Percentiles rank a stretch among this genome's conserved stretches.
These are phyloP conservation scores for Metschnikowia lochheadii DNA, from an alignment of 805 yeast species.

Conservation along the genomic window DNA sequence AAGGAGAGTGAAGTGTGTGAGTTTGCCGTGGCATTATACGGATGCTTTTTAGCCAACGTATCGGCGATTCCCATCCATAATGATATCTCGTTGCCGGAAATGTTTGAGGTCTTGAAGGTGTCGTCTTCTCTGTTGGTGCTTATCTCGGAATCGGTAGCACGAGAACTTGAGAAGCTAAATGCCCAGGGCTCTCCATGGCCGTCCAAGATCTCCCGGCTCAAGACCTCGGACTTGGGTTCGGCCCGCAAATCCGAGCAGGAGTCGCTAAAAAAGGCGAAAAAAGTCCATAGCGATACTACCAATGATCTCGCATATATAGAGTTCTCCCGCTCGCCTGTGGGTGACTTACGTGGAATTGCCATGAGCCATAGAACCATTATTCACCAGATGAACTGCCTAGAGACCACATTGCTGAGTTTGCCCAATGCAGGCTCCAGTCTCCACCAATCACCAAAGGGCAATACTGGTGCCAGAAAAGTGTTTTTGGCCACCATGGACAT, in stretches of 20 bases:
- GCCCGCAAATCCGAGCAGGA: constrained; percentile 39
- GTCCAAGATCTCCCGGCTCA: constrained; percentile 67
- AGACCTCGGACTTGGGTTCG: constrained; percentile 82
- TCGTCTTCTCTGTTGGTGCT: constrained; percentile 77
- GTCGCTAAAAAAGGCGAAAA: constrained; percentile 13
- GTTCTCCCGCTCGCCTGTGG: constrained; percentile 83
- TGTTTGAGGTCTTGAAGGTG: constrained; percentile 62
- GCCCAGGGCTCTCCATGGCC: constrained; percentile 63
- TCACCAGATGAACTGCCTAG: constrained; percentile 80
- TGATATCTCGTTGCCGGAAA: constrained; percentile 63
- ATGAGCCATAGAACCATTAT: constrained; percentile 83
- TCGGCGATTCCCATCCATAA: constrained; percentile 92
- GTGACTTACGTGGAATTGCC: constrained; percentile 90
- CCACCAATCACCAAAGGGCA: constrained; percentile 33
- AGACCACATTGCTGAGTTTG: constrained; percentile 61
- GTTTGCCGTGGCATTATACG: constrained; percentile 79
- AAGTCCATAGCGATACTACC: constrained; percentile 13
- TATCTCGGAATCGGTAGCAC: constrained; percentile 74
- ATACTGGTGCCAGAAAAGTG: constrained; percentile 45
- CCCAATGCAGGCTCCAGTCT: constrained; percentile 57
- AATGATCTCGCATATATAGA: constrained; percentile 87
- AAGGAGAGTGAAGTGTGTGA: constrained; percentile 82
- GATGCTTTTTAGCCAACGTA: constrained; percentile 89
- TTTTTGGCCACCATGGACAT: constrained; percentile 46
- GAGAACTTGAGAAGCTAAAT: constrained; percentile 64